Evolutionary conservation across 2,329 filamentous ascomycete genomes (phyloP).

Genomic region (Xylariaceae sp.): DNA sequence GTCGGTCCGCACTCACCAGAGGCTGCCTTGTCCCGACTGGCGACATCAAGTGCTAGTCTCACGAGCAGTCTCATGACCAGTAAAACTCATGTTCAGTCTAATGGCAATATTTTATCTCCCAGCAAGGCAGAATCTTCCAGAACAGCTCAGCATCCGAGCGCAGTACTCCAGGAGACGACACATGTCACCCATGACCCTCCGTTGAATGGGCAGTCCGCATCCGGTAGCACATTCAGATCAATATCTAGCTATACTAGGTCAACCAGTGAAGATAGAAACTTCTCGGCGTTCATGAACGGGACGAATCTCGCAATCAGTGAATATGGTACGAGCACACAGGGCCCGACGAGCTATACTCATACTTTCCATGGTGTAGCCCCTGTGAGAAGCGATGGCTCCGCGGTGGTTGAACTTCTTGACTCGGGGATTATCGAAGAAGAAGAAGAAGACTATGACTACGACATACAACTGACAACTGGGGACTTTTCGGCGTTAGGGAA

Average conservation of each 20-base stretch:
- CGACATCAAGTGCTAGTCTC: constrained; percentile 22
- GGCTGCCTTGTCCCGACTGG: constrained; percentile 20
- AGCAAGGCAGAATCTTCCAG: constrained; percentile 24
- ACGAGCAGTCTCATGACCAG: constrained; percentile 14
- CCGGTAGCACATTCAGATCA: constrained; percentile 27
- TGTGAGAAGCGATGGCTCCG: constrained; percentile 24
- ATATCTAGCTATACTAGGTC: constrained; percentile 28
- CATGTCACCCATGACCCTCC: constrained; percentile 1
- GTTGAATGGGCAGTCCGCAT: neutral
- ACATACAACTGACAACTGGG: constrained; percentile 15
- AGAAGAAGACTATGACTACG: constrained; percentile 22
- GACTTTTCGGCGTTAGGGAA: constrained; percentile 23
- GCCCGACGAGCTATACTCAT: constrained; percentile 17
- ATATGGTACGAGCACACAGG: constrained; percentile 18
- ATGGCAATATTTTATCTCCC: constrained; percentile 14
- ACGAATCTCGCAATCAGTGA: neutral
- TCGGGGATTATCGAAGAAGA: constrained; percentile 21
- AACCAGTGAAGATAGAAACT: constrained; percentile 33
- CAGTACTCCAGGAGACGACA: constrained; percentile 21
- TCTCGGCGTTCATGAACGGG: constrained; percentile 35
- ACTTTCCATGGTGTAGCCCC: constrained; percentile 1
- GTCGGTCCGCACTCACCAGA: neutral
- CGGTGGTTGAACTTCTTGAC: constrained; percentile 28
- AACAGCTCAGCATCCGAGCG: neutral
- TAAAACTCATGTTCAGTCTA: constrained; percentile 5